Percentiles rank a stretch among this genome's conserved stretches.
phyloP scores from a whole-genome alignment of 2,329 filamentous ascomycete species.

The Aspergillus pseudoviridinutans region DNA sequence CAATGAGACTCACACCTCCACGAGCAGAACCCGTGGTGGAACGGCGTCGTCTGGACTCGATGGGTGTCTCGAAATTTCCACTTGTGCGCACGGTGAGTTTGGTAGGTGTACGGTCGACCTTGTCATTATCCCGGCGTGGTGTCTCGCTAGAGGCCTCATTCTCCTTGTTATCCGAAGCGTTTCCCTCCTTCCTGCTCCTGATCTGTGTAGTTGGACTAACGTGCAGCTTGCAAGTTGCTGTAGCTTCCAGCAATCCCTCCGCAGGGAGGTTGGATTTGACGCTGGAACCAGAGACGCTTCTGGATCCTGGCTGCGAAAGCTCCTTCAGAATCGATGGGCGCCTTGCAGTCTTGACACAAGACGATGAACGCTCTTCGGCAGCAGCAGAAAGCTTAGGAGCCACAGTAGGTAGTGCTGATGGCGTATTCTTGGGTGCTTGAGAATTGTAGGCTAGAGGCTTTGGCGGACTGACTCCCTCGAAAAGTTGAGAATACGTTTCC shows the following conservation, averaged over 20 bases:
- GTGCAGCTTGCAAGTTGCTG: slow-evolving; percentile 20
- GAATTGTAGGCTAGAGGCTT: slow-evolving; percentile 27
- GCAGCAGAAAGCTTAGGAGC: slow-evolving; percentile 26
- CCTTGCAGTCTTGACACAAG: slow-evolving; percentile 19
- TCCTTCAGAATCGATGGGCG: slow-evolving; percentile 25
- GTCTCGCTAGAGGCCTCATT: slow-evolving; percentile 16
- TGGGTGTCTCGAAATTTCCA: slow-evolving; percentile 17
- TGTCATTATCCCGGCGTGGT: slow-evolving; percentile 17
- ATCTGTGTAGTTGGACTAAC: slow-evolving; percentile 31
- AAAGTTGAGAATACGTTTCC: slow-evolving; percentile 34
- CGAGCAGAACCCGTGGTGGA: slow-evolving; percentile 13
- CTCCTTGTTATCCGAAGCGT: slow-evolving; percentile 19
- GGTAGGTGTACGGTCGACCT: slow-evolving; percentile 11
- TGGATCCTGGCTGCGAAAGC: slow-evolving; percentile 25
- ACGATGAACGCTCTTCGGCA: slow-evolving; percentile 24
- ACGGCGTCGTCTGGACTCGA: slow-evolving; percentile 23
- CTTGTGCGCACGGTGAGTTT: slow-evolving; percentile 18
- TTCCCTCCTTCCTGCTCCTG: slow-evolving; percentile 31
- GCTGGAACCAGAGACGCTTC: slow-evolving; percentile 32
- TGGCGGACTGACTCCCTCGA: slow-evolving; percentile 35
- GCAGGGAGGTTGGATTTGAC: slow-evolving; percentile 18
- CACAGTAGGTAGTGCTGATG: slow-evolving; percentile 19
- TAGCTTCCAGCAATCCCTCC: slow-evolving; percentile 16
- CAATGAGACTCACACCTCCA: slow-evolving; percentile 13
- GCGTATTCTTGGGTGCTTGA: slow-evolving; percentile 30